Conservation (phyloP, 495 filamentous ascomycete species). For the Talaromyces borbonicus region DNA sequence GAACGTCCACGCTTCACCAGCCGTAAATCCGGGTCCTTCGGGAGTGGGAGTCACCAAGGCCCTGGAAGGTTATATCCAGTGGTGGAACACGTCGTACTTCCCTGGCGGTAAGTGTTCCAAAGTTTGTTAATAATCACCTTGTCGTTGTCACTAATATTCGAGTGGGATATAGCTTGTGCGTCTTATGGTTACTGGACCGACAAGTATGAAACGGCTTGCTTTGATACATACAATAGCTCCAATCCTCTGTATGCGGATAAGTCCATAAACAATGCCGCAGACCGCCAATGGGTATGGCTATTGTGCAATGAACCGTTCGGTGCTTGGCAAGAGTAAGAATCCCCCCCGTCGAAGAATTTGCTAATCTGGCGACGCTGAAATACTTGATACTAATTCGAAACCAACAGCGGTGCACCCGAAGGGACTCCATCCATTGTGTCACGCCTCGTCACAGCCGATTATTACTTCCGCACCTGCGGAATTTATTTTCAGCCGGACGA, state of each 20-base stretch:
- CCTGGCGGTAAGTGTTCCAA: constrained; percentile 35
- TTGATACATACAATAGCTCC: constrained; percentile 46
- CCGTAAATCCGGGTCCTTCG: constrained; percentile 21
- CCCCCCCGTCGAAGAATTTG: background rate
- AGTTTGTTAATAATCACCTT: no score
- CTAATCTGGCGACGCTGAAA: background rate
- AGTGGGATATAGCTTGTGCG: constrained; percentile 27
- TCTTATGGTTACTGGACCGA: constrained; percentile 39
- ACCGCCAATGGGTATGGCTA: constrained; percentile 58
- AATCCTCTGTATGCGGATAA: constrained; percentile 49
- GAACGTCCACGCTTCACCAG: constrained; percentile 23
- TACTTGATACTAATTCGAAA: background rate
- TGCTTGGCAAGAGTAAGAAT: constrained; percentile 46
- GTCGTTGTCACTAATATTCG: no score
- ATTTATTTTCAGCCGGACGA: constrained; percentile 48
- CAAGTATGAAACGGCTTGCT: constrained; percentile 40
- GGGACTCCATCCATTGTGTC: constrained; percentile 40
- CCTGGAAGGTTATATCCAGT: constrained; percentile 43
- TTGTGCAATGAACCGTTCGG: constrained; percentile 57
- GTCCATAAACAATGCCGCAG: constrained; percentile 35
- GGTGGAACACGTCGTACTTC: constrained; percentile 36
- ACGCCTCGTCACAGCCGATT: constrained; percentile 42
- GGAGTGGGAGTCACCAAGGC: constrained; percentile 48
- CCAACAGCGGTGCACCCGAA: constrained; percentile 37
- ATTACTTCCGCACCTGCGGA: constrained; percentile 50